Base-by-base conservation (phyloP, 768 basidiomycete species). In the Cystofilobasidium bisporidii region DNA sequence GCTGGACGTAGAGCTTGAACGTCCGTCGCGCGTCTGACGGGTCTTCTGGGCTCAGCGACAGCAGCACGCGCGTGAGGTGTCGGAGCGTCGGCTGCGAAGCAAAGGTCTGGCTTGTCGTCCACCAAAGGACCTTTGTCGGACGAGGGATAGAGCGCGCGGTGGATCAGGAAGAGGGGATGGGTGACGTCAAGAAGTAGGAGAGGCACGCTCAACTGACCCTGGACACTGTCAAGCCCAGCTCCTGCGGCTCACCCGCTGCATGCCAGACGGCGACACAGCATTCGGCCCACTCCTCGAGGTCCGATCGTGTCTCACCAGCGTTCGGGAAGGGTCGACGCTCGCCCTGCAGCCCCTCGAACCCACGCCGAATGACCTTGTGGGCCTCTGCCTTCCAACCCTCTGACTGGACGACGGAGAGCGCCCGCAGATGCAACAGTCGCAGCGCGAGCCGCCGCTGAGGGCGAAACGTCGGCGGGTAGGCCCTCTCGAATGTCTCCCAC, bases 51-150 rank as follows among this genome's bases (percentile, higher is more conserved):
- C 84, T 81, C 66, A 84, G 83, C 12, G 63, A 71, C 20, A 89
- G 77, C 0, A 68, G 67, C 1, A 93, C 77, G 1, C 87, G 84
- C 33, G 85, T 84, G 81, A 97, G 86, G 76, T 96, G 89, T 0
- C 93, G 85, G 64, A 89, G 83, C 11, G 97, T 79, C 12, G 85
- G 83, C 69, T 87, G 87, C 0, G 89, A 93, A 74, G 96, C 92
- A 81, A 97, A 96, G 0, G 94, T 98, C 26, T 92, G 82, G 26
- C 87, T 85, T 12, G 91, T 92, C 0, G 91, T 87, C 91, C 91
- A 92, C 88, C 91, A 94, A 1, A 97, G 81, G 26, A 91, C 83
- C 88, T 89, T n/a, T n/a, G n/a, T n/a, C n/a, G n/a, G n/a, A n/a
- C n/a, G n/a, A n/a, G n/a, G n/a, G n/a, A n/a, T n/a, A n/a, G n/a